Base-by-base conservation (phyloP, 306 rosid species). In the Acacia acuminata region DNA sequence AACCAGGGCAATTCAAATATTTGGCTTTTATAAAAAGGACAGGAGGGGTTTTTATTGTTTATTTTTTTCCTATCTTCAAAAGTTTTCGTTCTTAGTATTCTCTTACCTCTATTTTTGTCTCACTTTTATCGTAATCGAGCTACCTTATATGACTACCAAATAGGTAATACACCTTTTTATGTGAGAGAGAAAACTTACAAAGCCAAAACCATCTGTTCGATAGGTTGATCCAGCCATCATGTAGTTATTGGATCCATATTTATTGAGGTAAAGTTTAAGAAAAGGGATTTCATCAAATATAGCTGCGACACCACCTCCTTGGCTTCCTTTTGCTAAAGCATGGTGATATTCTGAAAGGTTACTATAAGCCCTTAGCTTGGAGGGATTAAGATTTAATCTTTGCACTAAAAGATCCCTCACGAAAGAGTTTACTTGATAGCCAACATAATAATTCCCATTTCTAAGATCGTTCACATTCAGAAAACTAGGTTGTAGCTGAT, bases 211-310 rank as follows among this genome's bases (percentile, higher is more conserved):
- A 75, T 25, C 84, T 8, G 63, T 79, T 69, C 34, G 69, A 70
- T 82, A 75, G 53, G 50, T 82, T 1, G 86, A 67, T 4, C 88
- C 88, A 0, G 79, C 13, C 81, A 82, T 68, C 60, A 79, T 50
- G 86, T 68, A 82, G 36, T 82, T 10, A 47, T 82, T 4, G 47
- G 88, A 42, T 27, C 76, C 76, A 15, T 14, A 76, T 43, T 75
- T 63, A 27, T 19, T 56, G 10, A 82, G 76, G 72, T 2, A 70
- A 43, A 81, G 30, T 19, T 79, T 42, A 30, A 86, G 76, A 44
- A 48, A 86, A 7, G 88, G 82, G 1, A 79, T 24, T 63, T 86
- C 79, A 10, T 70, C 86, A 38, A 82, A 79, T 69, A 86, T 79
- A 13, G 84, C 86, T 0, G 75, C 69, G 17, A 82, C 86, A 68